Base-by-base conservation (phyloP, 768 basidiomycete genomes). In the Collybia mongolica region DNA sequence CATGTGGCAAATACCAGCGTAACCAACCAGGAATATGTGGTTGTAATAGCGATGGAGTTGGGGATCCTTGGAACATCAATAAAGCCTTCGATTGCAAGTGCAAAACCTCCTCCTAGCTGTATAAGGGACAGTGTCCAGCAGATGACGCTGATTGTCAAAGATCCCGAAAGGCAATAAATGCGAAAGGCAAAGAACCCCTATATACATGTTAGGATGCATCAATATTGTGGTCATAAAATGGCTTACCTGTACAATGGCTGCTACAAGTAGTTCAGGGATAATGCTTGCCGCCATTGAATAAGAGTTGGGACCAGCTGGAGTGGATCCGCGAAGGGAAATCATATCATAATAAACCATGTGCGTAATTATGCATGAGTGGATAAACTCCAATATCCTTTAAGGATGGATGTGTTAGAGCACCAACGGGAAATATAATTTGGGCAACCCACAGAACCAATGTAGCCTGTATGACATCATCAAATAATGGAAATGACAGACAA, bases 1-100 rank as follows among this genome's bases (percentile, higher is more conserved):
- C 61, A 59, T 2, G 63, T 37, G 4, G 22, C 49, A 17, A 65
- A 46, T 2, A 56, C 43, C 2, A 50, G 9, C 2, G 63, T 62
- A 24, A 67, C 54, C 18, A 64, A 38, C 66, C 66, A 65, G 0
- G 54, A 60, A 49, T 51, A 60, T 12, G 32, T 53, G 19, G 50
- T 35, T 28, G 56, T 53, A 17, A 59, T 11, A 2, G 32, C 22
- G 17, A 64, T 56, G 20, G 54, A 54, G 46, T 63, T 54, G 5
- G 60, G 56, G 24, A 63, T 54, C 20, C 41, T 54, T 3, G 61
- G 54, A n/a, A 64, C 55, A 32, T 64, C 58, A 1, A 60, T n/a
- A 48, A 59, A 61, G 38, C 57, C 52, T 39, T 53, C 60, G 2
- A 45, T 60, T 3, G 58, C 53, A 32, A 62, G 39, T 4, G 45